phyloP scores from a whole-genome alignment of 2,329 filamentous ascomycete genomes.

The Chrysoporthe puriensis region DNA sequence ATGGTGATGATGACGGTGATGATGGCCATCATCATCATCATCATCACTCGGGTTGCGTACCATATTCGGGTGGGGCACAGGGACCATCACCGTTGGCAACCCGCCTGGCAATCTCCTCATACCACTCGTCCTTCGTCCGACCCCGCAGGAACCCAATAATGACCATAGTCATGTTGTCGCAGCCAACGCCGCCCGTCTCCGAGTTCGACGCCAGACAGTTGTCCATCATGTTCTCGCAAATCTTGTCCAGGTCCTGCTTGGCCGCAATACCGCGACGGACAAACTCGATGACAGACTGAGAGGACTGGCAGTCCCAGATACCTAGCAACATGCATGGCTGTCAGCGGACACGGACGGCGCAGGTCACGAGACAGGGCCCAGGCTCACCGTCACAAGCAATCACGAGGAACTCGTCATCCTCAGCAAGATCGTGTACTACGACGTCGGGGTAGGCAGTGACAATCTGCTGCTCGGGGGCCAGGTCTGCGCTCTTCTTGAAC shows the following conservation, averaged over 20 bases:
- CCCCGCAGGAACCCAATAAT: conserved; percentile 88
- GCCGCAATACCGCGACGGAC: conserved; percentile 94
- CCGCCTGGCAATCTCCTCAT: conserved; percentile 89
- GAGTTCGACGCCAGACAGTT: conserved; percentile 98
- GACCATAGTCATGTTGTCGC: conserved; percentile 99
- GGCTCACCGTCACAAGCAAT: conserved; percentile 86
- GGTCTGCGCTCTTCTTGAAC: conserved; percentile 98
- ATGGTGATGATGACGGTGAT: not conserved
- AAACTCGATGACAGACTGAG: conserved; percentile 95
- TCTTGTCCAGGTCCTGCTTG: conserved; percentile 91
- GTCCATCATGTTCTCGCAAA: conserved; percentile 99
- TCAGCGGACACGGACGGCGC: not conserved
- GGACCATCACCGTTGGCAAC: conserved; percentile 97
- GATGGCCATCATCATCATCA: conserved; percentile 4
- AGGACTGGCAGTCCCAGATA: conserved; percentile 99
- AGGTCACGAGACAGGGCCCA: not conserved
- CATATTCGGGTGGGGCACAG: conserved; percentile 98
- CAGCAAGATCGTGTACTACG: conserved; percentile 83
- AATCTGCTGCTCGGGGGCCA: conserved; percentile 97
- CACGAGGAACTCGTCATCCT: conserved; percentile 95
- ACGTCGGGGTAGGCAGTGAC: conserved; percentile 97
- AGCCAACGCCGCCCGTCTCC: conserved; percentile 95
- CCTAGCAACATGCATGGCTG: conserved; percentile 58
- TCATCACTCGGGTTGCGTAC: conserved; percentile 65
- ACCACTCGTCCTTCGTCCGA: conserved; percentile 97